Evolutionary conservation across 257 asterid genomes (phyloP).

Genomic region (Catharanthus roseus): DNA sequence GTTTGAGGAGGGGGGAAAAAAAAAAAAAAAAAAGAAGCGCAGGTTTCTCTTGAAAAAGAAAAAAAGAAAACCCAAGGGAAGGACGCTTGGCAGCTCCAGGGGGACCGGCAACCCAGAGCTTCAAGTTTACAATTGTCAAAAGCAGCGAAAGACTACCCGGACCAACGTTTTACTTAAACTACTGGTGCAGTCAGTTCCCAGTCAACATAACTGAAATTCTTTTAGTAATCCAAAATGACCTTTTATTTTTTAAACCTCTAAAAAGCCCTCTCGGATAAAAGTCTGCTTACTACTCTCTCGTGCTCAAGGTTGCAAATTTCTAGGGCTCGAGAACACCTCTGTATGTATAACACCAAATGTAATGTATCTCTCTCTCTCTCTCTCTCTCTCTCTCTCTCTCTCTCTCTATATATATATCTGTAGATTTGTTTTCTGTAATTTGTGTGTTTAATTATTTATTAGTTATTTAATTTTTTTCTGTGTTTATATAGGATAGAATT

Average conservation of each 20-base stretch:
- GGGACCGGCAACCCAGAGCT: not conserved
- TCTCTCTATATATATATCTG: not conserved
- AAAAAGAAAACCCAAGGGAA: too few species aligned
- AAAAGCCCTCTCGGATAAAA: slow-evolving; percentile 6
- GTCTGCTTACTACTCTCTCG: not conserved
- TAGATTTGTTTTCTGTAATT: not conserved
- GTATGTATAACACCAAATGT: not conserved
- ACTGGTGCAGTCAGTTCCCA: not conserved
- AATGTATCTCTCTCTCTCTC: not conserved
- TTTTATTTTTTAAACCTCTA: not conserved
- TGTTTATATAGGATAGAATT: not conserved
- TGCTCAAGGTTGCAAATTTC: not conserved
- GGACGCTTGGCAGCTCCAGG: too few species aligned
- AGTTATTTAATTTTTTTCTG: not conserved
- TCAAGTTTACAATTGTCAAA: not conserved
- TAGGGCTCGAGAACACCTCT: not conserved
- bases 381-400: not conserved
- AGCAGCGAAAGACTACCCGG: not conserved
- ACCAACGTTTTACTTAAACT: not conserved
- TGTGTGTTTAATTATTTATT: not conserved
- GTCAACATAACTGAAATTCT: not conserved
- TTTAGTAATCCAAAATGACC: not conserved
- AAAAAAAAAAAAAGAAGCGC: too few species aligned
- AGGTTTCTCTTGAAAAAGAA: too few species aligned
- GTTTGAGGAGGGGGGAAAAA: too few species aligned